Evolutionary conservation across 768 basidiomycete genomes (phyloP).

Genomic region (Naganishia vaughanmartiniae): DNA sequence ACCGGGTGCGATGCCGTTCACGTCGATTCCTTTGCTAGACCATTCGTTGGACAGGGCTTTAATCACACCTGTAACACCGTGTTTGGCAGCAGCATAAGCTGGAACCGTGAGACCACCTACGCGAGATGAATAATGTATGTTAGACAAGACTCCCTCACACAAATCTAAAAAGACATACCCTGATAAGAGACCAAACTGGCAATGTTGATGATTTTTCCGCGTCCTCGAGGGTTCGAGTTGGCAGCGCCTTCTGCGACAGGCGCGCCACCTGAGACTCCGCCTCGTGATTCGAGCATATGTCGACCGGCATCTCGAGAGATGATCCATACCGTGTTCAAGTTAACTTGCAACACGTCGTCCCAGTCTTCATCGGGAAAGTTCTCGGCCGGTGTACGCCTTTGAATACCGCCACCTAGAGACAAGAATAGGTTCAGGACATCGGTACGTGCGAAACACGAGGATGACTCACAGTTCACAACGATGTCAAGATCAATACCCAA

Average conservation of each 20-base stretch:
- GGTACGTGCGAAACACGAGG: conserved; percentile 32
- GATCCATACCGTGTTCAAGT: conserved; percentile 82
- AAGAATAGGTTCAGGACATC: background rate
- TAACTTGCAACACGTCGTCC: conserved; percentile 76
- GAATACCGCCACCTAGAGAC: conserved; percentile 42
- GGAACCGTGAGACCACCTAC: conserved; percentile 67
- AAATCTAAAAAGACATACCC: conserved; percentile 34
- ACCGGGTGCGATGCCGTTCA: conserved; percentile 83
- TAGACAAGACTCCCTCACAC: background rate
- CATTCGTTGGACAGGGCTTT: conserved; percentile 92
- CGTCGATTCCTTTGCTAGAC: conserved; percentile 81
- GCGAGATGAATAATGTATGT: conserved; percentile 59
- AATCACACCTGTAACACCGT: conserved; percentile 64
- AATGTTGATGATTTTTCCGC: conserved; percentile 72
- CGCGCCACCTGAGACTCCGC: conserved; percentile 50
- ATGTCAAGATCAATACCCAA: conserved; percentile 62
- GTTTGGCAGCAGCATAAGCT: conserved; percentile 88
- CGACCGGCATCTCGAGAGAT: conserved; percentile 80
- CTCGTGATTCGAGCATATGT: conserved; percentile 73
- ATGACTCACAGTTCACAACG: conserved; percentile 65
- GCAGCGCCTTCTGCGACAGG: conserved; percentile 44
- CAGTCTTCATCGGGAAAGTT: conserved; percentile 67
- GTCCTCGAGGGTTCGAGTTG: conserved; percentile 47
- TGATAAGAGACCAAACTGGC: conserved; percentile 56
- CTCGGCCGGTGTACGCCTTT: conserved; percentile 57